phyloP scores from a whole-genome alignment of 225 moss, liverwort and hornwort species.

The Ulota crispa region DNA sequence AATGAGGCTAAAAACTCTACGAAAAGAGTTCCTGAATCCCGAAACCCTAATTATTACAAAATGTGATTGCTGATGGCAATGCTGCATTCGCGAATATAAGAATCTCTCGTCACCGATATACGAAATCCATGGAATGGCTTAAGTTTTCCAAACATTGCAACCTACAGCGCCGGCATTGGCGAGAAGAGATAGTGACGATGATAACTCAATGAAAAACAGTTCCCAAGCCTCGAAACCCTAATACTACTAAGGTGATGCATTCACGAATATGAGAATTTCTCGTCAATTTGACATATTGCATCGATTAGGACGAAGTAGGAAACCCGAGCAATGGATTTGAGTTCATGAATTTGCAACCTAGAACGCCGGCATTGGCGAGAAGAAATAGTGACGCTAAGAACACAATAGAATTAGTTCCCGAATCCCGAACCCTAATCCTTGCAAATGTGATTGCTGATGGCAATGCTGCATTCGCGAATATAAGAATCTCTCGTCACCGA shows the following conservation, averaged over 20 bases:
- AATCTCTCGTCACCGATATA: background rate
- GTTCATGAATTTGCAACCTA: background rate
- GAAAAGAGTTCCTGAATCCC: background rate
- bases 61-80: background rate
- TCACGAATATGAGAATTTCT: background rate
- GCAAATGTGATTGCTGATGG: too few species aligned
- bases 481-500: background rate
- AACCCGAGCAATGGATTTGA: background rate
- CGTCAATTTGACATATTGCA: background rate
- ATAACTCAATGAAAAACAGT: too few species aligned
- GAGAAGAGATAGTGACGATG: background rate
- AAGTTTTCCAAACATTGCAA: background rate
- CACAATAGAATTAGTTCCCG: too few species aligned
- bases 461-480: background rate
- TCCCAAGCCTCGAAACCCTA: conserved; percentile 16
- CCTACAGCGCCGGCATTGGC: background rate
- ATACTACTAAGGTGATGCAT: background rate
- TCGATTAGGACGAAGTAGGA: background rate
- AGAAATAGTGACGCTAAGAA: background rate
- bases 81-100: background rate
- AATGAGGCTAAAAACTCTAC: background rate
- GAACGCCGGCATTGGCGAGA: background rate
- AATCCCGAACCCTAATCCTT: conserved; percentile 25
- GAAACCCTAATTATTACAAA: conserved; percentile 19
- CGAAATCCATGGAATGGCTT: background rate